Percentiles rank a stretch among this genome's conserved stretches.
Evolutionary conservation across 2,329 filamentous ascomycete genomes (phyloP).

Genomic region (Nothopassalora personata): DNA sequence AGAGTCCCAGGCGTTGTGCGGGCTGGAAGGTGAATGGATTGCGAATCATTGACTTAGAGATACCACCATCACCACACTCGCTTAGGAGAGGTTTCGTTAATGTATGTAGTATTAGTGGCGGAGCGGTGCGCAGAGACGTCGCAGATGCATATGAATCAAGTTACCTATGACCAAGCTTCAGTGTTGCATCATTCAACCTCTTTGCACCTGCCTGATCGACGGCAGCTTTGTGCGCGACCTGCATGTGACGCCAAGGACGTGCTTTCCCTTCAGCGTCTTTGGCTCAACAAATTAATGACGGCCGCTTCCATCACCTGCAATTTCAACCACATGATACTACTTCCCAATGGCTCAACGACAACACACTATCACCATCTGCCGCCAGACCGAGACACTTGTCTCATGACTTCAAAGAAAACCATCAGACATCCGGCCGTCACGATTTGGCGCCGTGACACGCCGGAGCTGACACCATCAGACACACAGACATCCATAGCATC

Average conservation of each 20-base stretch:
- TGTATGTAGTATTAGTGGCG: conserved; percentile 22
- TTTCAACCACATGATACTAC: background rate
- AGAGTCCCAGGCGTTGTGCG: background rate
- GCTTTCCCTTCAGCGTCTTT: background rate
- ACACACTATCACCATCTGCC: background rate
- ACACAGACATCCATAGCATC: background rate
- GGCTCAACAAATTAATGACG: background rate
- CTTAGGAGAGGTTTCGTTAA: conserved; percentile 4
- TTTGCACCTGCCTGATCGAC: background rate
- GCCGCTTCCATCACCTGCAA: background rate
- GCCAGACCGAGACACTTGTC: conserved; percentile 2
- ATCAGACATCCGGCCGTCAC: conserved; percentile 6
- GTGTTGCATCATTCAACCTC: background rate
- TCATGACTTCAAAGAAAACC: conserved; percentile 3
- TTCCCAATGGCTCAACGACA: background rate
- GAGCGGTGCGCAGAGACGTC: conserved; percentile 39
- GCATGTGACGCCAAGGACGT: background rate
- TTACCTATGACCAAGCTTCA: background rate
- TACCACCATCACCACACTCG: conserved; percentile 6
- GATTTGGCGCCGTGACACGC: conserved; percentile 9
- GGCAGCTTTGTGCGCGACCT: background rate
- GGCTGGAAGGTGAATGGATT: background rate
- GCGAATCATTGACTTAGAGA: background rate
- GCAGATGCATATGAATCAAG: conserved; percentile 20
- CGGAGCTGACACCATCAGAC: background rate